Percentiles rank a stretch among this genome's conserved stretches.
Evolutionary conservation across 2,329 filamentous ascomycete genomes (phyloP).

Genomic region (Talaromyces marneffei): DNA sequence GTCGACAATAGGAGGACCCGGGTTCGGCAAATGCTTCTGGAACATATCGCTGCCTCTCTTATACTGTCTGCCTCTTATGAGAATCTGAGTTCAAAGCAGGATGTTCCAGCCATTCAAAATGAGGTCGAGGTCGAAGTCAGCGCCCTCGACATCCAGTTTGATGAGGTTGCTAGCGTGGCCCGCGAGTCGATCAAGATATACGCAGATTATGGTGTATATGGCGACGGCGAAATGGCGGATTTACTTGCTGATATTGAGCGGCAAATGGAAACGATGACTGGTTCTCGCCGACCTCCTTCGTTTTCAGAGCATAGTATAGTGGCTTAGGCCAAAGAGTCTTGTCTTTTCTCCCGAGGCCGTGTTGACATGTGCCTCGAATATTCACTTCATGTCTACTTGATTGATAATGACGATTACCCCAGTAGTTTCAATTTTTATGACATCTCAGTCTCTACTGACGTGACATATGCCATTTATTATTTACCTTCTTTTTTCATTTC

Average conservation of each 20-base stretch:
- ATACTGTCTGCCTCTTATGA: slow-evolving; percentile 40
- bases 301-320: neutral
- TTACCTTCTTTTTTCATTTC: neutral
- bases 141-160: neutral
- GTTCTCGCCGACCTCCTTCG: slow-evolving; percentile 18
- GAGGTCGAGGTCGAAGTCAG: slow-evolving; percentile 9
- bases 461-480: neutral
- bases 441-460: neutral
- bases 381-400: neutral
- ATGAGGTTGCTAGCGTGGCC: neutral
- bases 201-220: slow-evolving; percentile 55
- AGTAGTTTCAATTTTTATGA: neutral
- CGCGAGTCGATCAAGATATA: slow-evolving; percentile 62
- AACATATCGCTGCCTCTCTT: slow-evolving; percentile 70
- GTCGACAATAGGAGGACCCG: slow-evolving; percentile 70
- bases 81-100: slow-evolving; percentile 38
- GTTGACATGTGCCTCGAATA: neutral
- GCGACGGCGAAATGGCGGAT: slow-evolving; percentile 61
- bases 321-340: neutral
- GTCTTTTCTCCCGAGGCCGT: neutral
- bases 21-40: slow-evolving; percentile 71
- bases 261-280: slow-evolving; percentile 46
- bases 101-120: slow-evolving; percentile 50
- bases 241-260: slow-evolving; percentile 62
- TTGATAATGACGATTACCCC: neutral